Evolutionary conservation across 192 early-diverging fungal species (phyloP).

Genomic region (Coemansia sp.): DNA sequence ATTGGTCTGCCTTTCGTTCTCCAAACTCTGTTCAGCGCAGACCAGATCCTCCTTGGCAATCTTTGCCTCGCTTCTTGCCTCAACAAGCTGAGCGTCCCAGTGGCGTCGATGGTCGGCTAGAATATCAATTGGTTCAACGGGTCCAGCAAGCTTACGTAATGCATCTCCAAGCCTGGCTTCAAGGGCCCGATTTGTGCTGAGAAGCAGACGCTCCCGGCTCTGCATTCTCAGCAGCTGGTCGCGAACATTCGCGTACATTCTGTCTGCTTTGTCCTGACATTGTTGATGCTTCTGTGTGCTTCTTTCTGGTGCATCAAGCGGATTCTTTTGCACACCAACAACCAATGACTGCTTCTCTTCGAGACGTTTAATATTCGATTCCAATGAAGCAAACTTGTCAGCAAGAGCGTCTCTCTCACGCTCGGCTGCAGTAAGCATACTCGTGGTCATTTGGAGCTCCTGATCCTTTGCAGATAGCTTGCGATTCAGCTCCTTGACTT

Average conservation of each 20-base stretch:
- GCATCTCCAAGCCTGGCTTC: conserved; percentile 25
- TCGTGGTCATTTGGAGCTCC: not conserved
- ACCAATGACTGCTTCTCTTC: not conserved
- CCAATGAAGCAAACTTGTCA: conserved; percentile 4
- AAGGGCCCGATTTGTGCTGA: conserved; percentile 18
- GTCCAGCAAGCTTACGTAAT: conserved; percentile 10
- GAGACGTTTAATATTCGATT: conserved; percentile 3
- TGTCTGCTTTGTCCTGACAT: not conserved
- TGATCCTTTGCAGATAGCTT: not conserved
- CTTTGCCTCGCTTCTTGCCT: conserved; percentile 7
- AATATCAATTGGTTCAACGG: conserved; percentile 4
- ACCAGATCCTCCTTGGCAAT: conserved; percentile 1
- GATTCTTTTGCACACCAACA: not conserved
- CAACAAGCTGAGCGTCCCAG: conserved; percentile 27
- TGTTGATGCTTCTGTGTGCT: conserved; percentile 12
- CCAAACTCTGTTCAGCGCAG: conserved; percentile 3
- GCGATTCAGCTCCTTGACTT: conserved; percentile 4
- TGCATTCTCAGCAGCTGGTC: conserved; percentile 8
- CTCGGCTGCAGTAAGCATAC: conserved; percentile 1
- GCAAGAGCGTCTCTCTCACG: conserved; percentile 9
- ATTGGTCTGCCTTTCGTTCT: conserved; percentile 3
- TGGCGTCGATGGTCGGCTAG: conserved; percentile 8
- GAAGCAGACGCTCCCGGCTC: conserved; percentile 22
- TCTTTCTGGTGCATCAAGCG: conserved; percentile 2
- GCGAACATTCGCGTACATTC: conserved; percentile 1